Base-by-base conservation (phyloP, 1,284 basidiomycete species). In the Fomitopsis betulina region DNA sequence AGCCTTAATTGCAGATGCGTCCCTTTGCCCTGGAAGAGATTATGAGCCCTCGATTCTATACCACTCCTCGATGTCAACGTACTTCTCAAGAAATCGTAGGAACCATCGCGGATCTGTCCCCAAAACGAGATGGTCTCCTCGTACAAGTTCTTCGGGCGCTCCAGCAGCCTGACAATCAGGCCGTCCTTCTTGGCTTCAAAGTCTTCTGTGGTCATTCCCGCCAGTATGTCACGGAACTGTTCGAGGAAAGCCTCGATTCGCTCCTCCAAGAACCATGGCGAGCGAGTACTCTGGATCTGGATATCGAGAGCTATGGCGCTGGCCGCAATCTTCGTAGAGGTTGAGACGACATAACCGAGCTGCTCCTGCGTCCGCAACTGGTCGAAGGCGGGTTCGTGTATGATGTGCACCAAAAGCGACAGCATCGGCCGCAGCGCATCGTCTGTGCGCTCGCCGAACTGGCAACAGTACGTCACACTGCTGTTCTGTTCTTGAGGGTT, bases 331-430 rank as follows among this genome's bases (percentile, higher is more conserved):
- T 66, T 68, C 30, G 58, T 21, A 1, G 61, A 40, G 30, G 58
- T 62, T 2, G 58, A 52, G 3, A 72, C 70, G 52, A 70, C 65
- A 13, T 55, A 71, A 67, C 70, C 70, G 3, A 72, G 65, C 51
- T 72, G 70, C 39, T 72, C 70, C 42, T 65, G 61, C 3, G 70
- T 72, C 10, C 70, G 61, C 7, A 72, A 61, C 27, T 67, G 67
- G 42, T 65, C 65, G 56, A 69, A 69, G 15, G 62, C 62, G 1
- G 70, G 70, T 54, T 71, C 70, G 37, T 61, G 63, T 38, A 71
- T 62, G 21, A 67, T 54, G 50, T 70, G 70, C 15, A 56, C 64
- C 38, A 72, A 60, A 45, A 72, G 63, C 21, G 55, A 45, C 6
- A 67, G 61, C 10, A 62, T 57, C 38, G 58, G 56, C 9, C 70